Percentiles rank a stretch among this genome's conserved stretches.
Evolutionary conservation across 768 basidiomycete genomes (phyloP).

Genomic region (Suillus alpinus): DNA sequence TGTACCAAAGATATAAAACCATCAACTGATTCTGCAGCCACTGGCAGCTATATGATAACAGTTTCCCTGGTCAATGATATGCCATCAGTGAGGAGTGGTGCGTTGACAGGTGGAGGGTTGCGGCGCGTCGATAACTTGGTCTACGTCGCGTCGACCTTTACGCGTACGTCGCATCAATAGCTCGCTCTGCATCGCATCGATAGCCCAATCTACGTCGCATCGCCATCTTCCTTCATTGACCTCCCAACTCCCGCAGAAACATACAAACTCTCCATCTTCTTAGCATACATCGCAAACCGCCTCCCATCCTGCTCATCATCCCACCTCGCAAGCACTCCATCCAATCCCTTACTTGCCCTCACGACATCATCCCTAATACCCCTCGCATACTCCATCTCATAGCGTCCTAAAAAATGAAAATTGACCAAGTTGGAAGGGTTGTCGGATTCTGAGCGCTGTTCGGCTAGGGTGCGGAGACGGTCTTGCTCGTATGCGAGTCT

Average conservation of each 20-base stretch:
- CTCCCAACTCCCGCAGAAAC: slow-evolving; percentile 9
- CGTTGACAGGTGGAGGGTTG: too few relatives aligned
- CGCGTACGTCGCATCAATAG: too few relatives aligned
- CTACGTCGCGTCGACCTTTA: too few relatives aligned
- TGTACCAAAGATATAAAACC: background rate
- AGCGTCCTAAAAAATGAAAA: slow-evolving; percentile 21
- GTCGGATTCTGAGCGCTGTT: slow-evolving; percentile 17
- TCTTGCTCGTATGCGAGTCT: slow-evolving; percentile 38
- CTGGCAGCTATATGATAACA: background rate
- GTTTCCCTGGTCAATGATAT: background rate
- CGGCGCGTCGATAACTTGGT: too few relatives aligned
- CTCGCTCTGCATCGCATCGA: background rate
- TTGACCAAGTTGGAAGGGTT: slow-evolving; percentile 25
- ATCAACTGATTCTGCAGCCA: background rate
- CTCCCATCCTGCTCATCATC: slow-evolving; percentile 26
- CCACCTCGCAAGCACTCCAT: slow-evolving; percentile 19
- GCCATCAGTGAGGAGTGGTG: too few relatives aligned
- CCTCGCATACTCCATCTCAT: slow-evolving; percentile 24
- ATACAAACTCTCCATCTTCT: slow-evolving; percentile 28
- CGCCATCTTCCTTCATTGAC: background rate
- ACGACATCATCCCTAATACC: slow-evolving; percentile 14
- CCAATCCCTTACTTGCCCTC: slow-evolving; percentile 14
- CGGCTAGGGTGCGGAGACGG: slow-evolving; percentile 27
- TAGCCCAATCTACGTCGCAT: background rate
- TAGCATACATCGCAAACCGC: slow-evolving; percentile 24